phyloP scores from a whole-genome alignment of 2,329 filamentous ascomycete species.

The Pseudocercospora cruenta region DNA sequence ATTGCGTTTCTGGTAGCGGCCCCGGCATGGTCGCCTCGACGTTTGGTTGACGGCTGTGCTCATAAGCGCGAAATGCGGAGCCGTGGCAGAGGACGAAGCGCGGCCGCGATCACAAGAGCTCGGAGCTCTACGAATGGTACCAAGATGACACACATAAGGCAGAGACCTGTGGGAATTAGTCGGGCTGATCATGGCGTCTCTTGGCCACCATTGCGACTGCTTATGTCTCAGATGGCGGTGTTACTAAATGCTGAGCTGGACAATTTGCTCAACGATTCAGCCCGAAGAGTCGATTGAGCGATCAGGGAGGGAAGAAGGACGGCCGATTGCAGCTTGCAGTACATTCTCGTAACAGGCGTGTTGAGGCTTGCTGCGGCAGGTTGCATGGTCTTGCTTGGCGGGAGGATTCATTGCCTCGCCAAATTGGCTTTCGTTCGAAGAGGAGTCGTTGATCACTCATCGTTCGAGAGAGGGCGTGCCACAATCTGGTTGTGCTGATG shows the following conservation, averaged over 20 bases:
- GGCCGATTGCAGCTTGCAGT: neutral
- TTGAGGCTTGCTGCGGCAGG: neutral
- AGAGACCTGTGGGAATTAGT: neutral
- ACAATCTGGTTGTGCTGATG: neutral
- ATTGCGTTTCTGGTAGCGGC: neutral
- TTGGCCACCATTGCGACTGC: neutral
- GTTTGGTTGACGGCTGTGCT: neutral
- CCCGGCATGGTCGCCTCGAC: neutral
- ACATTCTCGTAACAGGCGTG: neutral
- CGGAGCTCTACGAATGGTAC: neutral
- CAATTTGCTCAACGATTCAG: neutral
- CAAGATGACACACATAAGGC: neutral
- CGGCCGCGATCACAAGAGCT: neutral
- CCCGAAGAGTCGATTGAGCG: no score
- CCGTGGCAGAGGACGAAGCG: slow-evolving; percentile 1
- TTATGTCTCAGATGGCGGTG: neutral
- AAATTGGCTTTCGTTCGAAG: neutral
- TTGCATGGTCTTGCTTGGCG: neutral
- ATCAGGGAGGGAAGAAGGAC: no score
- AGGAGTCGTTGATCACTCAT: neutral
- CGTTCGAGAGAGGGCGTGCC: neutral
- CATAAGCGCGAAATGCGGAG: slow-evolving; percentile 2
- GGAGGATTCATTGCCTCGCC: neutral
- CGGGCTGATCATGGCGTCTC: neutral
- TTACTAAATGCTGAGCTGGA: neutral